phyloP scores from a whole-genome alignment of 495 filamentous ascomycete genomes.

The Daldinia caldariorum region DNA sequence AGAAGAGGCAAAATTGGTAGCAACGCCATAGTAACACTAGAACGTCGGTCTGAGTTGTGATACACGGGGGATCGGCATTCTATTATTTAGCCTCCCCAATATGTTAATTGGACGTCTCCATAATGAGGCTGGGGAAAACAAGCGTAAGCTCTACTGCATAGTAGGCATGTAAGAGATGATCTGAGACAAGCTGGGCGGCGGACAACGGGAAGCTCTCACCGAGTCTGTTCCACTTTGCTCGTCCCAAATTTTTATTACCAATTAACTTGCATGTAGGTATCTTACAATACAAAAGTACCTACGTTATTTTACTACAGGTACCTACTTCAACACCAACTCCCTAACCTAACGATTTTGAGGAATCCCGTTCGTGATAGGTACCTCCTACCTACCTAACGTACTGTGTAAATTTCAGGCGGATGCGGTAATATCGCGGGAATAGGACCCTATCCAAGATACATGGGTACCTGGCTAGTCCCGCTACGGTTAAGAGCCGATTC shows the following conservation, averaged over 20 bases:
- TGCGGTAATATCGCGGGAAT: slow-evolving; percentile 39
- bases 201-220: slow-evolving; percentile 20
- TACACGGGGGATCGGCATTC: slow-evolving; percentile 13
- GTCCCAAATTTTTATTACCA: slow-evolving; percentile 10
- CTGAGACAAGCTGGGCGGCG: not conserved
- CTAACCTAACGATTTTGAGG: not conserved
- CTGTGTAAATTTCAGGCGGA: not conserved
- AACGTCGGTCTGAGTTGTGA: slow-evolving; percentile 12
- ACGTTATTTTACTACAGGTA: no score
- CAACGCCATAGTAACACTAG: not conserved
- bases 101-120: slow-evolving; percentile 23
- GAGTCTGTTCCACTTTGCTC: slow-evolving; percentile 12
- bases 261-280: not conserved
- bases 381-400: no score
- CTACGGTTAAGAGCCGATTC: slow-evolving; percentile 24
- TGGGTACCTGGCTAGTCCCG: slow-evolving; percentile 27
- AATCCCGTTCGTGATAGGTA: slow-evolving; percentile 2
- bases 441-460: not conserved
- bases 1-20: not conserved
- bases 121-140: slow-evolving; percentile 3
- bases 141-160: not conserved
- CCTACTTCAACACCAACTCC: no score
- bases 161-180: not conserved
- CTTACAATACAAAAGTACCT: not conserved
- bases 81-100: slow-evolving; percentile 22